Evolutionary conservation across 2,329 filamentous ascomycete species (phyloP).

Genomic region (Ceratocystis destructans): DNA sequence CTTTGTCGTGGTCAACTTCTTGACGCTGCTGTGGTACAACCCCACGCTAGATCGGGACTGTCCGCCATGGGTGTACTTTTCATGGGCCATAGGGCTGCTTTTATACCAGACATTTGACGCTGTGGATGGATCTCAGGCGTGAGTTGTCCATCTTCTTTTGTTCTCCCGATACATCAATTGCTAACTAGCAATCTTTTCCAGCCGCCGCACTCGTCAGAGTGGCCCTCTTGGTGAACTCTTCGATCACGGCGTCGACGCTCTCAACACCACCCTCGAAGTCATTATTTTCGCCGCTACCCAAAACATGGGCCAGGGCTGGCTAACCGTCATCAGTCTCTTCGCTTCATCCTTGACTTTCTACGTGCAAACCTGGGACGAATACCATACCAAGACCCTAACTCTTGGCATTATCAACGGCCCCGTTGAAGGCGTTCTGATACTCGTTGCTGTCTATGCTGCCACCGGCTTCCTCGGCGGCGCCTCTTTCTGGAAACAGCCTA

Average conservation of each 20-base stretch:
- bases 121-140: slow-evolving; percentile 88
- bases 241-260: slow-evolving; percentile 91
- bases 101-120: slow-evolving; percentile 98
- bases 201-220: slow-evolving; percentile 77
- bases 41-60: slow-evolving; percentile 90
- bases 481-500: slow-evolving; percentile 82
- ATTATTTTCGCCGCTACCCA: slow-evolving; percentile 83
- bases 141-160: slow-evolving; percentile 29
- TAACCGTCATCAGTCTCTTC: slow-evolving; percentile 70
- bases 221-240: slow-evolving; percentile 92
- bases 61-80: slow-evolving; percentile 86
- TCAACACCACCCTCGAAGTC: slow-evolving; percentile 90
- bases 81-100: slow-evolving; percentile 80
- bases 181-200: slow-evolving; percentile 26
- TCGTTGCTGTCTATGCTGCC: slow-evolving; percentile 67
- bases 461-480: slow-evolving; percentile 78
- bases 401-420: slow-evolving; percentile 86
- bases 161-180: neutral
- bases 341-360: slow-evolving; percentile 90
- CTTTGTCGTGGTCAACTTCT: slow-evolving; percentile 78
- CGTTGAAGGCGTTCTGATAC: slow-evolving; percentile 81
- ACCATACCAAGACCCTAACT: slow-evolving; percentile 91
- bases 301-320: slow-evolving; percentile 88
- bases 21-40: slow-evolving; percentile 91
- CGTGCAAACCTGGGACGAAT: slow-evolving; percentile 98